Evolutionary conservation across 306 rosid species (phyloP).

Genomic region (Ziziphus jujuba): DNA sequence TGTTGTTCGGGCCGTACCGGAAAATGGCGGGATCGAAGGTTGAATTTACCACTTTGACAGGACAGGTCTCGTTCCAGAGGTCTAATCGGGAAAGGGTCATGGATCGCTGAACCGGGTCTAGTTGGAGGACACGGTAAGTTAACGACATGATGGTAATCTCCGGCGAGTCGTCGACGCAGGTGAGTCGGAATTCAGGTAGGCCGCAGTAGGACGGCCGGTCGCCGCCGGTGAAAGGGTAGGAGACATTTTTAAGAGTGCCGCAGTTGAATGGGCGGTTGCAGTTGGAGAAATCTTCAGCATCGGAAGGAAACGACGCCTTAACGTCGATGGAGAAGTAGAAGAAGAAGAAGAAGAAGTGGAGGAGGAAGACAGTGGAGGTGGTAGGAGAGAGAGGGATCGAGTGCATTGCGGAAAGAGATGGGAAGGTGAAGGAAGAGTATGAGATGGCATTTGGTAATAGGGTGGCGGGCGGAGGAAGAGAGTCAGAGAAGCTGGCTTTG

Average conservation of each 20-base stretch:
- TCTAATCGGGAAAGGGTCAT: constrained; percentile 47
- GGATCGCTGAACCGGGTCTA: constrained; percentile 18
- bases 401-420: constrained; percentile 28
- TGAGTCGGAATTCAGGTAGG: constrained; percentile 40
- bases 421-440: constrained; percentile 6
- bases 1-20: constrained; percentile 30
- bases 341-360: constrained; percentile 2
- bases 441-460: constrained; percentile 8
- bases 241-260: constrained; percentile 37
- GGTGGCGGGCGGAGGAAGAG: constrained; percentile 5
- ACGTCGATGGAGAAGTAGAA: constrained; percentile 22
- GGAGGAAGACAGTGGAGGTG: background rate
- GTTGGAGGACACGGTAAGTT: constrained; percentile 41
- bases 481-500: background rate
- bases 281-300: constrained; percentile 22
- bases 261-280: constrained; percentile 58
- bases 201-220: constrained; percentile 52
- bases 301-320: constrained; percentile 32
- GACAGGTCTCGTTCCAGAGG: constrained; percentile 64
- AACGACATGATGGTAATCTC: constrained; percentile 32
- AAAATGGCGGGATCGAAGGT: constrained; percentile 19
- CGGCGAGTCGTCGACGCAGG: constrained; percentile 32
- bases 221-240: constrained; percentile 60
- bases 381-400: constrained; percentile 12
- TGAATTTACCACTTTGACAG: constrained; percentile 24